Base-by-base conservation (phyloP, 306 rosid species). In the Mucuna pruriens region DNA sequence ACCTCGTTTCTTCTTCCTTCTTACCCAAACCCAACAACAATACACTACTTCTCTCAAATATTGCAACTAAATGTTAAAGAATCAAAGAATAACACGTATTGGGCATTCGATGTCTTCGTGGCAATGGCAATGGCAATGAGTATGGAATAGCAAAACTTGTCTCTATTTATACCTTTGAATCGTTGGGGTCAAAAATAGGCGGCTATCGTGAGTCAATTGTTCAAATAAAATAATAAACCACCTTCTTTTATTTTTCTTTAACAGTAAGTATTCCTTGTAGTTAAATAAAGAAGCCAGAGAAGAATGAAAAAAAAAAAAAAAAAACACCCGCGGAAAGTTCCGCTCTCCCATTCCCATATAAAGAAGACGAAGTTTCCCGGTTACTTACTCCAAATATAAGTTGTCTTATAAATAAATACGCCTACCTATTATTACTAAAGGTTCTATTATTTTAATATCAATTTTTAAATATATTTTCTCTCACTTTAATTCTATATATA, bases 141-240 rank as follows among this genome's bases (percentile, higher is more conserved):
- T n/a, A n/a, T n/a, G n/a, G 40, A 6, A 36, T 36, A 6, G 4
- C 40, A 36, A 36, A 25, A 76, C 3, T 19, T 29, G 36, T 6
- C 9, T 29, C 2, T 61, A 29, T 76, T 62, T 76, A 76, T 76
- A 62, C 26, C 12, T 61, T 61, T 61, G 71, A 61, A 62, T 17
- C 12, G 44, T 61, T 61, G 71, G 44, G 9, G 31, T 17, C 64
- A 40, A 31, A 62, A 0, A 46, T 6, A 17, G 81, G 81, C 64
- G 63, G 81, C n/a, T n/a, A n/a, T 63, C 9, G 0, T 33, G 9
- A 77, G 81, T 77, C 81, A 77, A 77, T 34, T 38, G 29, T 71
- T 49, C 31, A 29, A 29, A 29, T 29, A 29, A 29, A 29, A 29
- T 29, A 29, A 29, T 29, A 29, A 29, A 1, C 31, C 31, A 29